These are phyloP conservation scores for Metschnikowia shivogae DNA, from an alignment of 805 yeast species.

Conservation along the genomic window DNA sequence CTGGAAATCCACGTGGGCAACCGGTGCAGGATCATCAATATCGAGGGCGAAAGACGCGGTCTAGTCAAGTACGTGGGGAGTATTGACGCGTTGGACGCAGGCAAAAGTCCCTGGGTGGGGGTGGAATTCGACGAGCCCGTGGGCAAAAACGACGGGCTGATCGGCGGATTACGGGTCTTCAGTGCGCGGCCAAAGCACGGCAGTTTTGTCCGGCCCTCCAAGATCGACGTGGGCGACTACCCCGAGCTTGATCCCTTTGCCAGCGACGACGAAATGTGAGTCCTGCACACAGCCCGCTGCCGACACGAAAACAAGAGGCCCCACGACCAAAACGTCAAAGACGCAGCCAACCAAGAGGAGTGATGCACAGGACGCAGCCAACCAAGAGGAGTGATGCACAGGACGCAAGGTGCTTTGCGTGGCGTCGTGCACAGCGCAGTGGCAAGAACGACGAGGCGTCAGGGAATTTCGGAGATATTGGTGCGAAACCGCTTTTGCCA, in stretches of 20 bases:
- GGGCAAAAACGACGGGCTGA: slow-evolving; percentile 81
- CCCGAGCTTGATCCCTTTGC: slow-evolving; percentile 46
- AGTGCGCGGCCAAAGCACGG: slow-evolving; percentile 59
- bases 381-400: too few relatives aligned
- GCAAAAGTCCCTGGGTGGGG: slow-evolving; percentile 67
- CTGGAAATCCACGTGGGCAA: slow-evolving; percentile 41
- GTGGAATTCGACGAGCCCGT: slow-evolving; percentile 79
- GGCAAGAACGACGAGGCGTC: too few relatives aligned
- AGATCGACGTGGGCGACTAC: slow-evolving; percentile 67
- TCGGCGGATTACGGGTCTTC: slow-evolving; percentile 61
- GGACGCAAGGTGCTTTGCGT: too few relatives aligned
- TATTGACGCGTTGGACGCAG: slow-evolving; percentile 54
- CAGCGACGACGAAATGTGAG: slow-evolving; percentile 32
- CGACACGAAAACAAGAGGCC: background rate
- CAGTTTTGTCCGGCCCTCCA: slow-evolving; percentile 67
- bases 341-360: too few relatives aligned
- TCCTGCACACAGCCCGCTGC: background rate
- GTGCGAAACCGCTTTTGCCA: too few relatives aligned
- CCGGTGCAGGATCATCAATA: slow-evolving; percentile 49
- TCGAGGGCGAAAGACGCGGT: slow-evolving; percentile 60
- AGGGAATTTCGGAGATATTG: too few relatives aligned
- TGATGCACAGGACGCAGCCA: too few relatives aligned
- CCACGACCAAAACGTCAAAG: too few relatives aligned
- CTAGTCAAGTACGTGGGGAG: slow-evolving; percentile 65
- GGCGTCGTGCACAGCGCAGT: too few relatives aligned